Evolutionary conservation across 2,329 filamentous ascomycete genomes (phyloP).

Genomic region (Teratosphaeria gauchensis): DNA sequence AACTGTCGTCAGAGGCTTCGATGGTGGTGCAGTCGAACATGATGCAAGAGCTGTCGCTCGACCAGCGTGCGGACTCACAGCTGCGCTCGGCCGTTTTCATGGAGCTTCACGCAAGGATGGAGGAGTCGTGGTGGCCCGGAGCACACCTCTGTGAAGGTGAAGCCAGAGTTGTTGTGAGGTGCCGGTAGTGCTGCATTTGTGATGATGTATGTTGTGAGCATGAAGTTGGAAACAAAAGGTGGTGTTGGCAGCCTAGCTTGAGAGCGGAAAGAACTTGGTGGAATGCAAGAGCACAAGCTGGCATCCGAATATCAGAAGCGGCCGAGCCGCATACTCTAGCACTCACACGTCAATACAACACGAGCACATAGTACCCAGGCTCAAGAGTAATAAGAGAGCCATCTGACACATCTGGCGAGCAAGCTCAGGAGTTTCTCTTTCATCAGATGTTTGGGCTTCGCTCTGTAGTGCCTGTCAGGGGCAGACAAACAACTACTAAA

Average conservation of each 20-base stretch:
- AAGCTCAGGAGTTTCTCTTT: neutral
- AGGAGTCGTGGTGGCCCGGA: neutral
- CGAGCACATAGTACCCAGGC: neutral
- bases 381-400: neutral
- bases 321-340: neutral
- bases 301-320: neutral
- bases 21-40: too few species aligned
- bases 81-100: too few species aligned
- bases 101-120: neutral
- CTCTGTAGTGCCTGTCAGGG: neutral
- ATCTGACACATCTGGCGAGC: neutral
- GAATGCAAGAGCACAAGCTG: neutral
- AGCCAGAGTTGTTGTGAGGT: neutral
- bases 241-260: neutral
- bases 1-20: too few species aligned
- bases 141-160: neutral
- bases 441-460: neutral
- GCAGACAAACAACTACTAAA: neutral
- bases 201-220: neutral
- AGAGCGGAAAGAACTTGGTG: neutral
- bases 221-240: neutral
- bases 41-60: too few species aligned
- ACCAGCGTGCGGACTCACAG: too few species aligned
- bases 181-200: neutral
- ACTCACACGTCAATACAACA: neutral